These are phyloP conservation scores for Penicillium turbatum DNA, from an alignment of 495 filamentous ascomycete species.

Conservation along the genomic window DNA sequence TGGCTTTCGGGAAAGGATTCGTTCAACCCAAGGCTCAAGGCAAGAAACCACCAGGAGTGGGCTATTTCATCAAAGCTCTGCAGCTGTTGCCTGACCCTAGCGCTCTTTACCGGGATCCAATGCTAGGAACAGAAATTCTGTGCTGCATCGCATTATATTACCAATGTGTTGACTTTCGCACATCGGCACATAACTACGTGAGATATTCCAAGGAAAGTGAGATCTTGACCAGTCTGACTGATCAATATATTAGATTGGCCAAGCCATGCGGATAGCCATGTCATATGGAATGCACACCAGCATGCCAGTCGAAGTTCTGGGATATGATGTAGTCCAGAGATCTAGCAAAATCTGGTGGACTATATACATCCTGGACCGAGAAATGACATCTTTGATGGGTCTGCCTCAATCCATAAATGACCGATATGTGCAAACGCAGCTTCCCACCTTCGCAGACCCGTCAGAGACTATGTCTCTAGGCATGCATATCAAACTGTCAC, in stretches of 20 bases:
- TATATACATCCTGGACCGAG: conserved; percentile 41
- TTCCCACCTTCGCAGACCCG: conserved; percentile 33
- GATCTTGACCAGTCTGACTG: not conserved
- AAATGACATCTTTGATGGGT: conserved; percentile 45
- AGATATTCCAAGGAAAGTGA: not conserved
- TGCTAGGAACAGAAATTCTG: conserved; percentile 38
- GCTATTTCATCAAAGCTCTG: conserved; percentile 39
- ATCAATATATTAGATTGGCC: conserved; percentile 33
- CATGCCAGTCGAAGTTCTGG: conserved; percentile 36
- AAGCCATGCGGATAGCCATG: conserved; percentile 41
- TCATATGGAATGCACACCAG: conserved; percentile 43
- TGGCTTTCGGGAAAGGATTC: conserved; percentile 45
- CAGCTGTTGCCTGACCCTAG: conserved; percentile 36
- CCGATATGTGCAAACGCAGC: conserved; percentile 32
- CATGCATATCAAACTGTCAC: conserved; percentile 42
- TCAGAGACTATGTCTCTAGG: conserved; percentile 30
- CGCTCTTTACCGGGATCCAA: conserved; percentile 32
- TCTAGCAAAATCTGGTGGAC: conserved; percentile 46
- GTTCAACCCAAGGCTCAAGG: conserved; percentile 31
- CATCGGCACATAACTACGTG: conserved; percentile 39
- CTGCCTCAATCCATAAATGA: conserved; percentile 38
- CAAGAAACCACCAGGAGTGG: conserved; percentile 31
- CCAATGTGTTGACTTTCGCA: conserved; percentile 37
- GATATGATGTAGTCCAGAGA: conserved; percentile 32
- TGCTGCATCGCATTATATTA: conserved; percentile 42